Base-by-base conservation (phyloP, 345 rosid genomes). In the Ricinus communis region DNA sequence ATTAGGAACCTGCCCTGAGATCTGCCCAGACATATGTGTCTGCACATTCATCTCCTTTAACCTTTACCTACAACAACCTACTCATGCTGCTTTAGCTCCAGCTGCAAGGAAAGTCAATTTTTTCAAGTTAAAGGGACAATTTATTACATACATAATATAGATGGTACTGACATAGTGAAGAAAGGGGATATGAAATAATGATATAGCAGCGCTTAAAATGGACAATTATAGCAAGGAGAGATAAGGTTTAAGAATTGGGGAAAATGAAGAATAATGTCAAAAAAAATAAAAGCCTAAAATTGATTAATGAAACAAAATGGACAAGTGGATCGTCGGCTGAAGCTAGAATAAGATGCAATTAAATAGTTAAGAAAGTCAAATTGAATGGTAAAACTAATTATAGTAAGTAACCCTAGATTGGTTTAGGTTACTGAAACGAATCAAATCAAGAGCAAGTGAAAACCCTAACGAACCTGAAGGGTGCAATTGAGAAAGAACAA, bases 1-100 rank as follows among this genome's bases (percentile, higher is more conserved):
- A 75, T 77, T 88, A 64, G 88, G 81, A 68, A 87, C 93, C 86
- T 87, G 90, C 58, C 92, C 88, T 0, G 88, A 73, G 40, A 79
- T 71, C 54, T 83, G 78, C 62, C 90, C 88, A 14, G 96, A 82
- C 77, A 83, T 73, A 73, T 85, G 92, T 25, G 96, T 72, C 76
- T 69, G 92, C 77, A 82, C 87, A 81, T 90, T 87, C 97, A 88
- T 87, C 73, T 65, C 68, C 53, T 36, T 66, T 28, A 21, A 6
- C 25, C 68, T 25, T 8, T 12, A 71, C 27, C 55, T 25, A 72
- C 27, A 33, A 71, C 30, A 49, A 22, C 43, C 41, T 40, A 54
- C 40, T 47, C 69, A 71, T 76, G 43, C 71, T 71, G 59, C 31
- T 71, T 25, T 19, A 54, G 15, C 41, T 27, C 33, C 69, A 71